Base-by-base conservation (phyloP, 2,329 filamentous ascomycete genomes). In the Epichloe gansuensis region DNA sequence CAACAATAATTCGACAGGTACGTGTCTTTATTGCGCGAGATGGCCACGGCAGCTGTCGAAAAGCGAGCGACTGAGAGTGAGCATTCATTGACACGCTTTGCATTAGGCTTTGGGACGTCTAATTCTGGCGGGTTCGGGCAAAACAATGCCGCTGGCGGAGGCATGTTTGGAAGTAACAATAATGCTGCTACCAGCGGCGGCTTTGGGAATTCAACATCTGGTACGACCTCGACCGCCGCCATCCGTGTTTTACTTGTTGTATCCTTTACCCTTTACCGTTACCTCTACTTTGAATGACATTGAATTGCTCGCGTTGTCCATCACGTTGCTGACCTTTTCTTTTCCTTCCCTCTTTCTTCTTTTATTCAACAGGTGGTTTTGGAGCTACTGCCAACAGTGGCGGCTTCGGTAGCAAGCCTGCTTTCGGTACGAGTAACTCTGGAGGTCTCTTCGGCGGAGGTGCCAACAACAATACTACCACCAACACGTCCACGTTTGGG, bases 1-100 rank as follows among this genome's bases (percentile, higher is more conserved):
- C 51, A 71, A 64, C 54, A 69, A 63, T 55, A 68, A 67, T 51
- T 67, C 63, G 56, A 63, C 74, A 68, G 77, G 80, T 83, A 80
- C 64, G 77, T 74, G 60, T 54, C 8, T 50, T 41, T 35, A 35
- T 51, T 53, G 44, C 36, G 47, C 25, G 15, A n/a, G 3, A 35
- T 34, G 27, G n/a, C 13, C 15, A 23, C 13, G n/a, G 21, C 13
- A 39, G 3, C 15, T 34, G 9, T 43, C 50, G 45, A 23, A 46
- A 59, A 58, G 51, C 57, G 42, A 45, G 9, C 25, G 41, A 45
- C 8, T 15, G 25, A 23, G 13, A 21, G 49, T 56, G 36, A 57
- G 58, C 23, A 38, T 59, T 52, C 58, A 55, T 58, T 66, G 57
- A 63, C 59, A 43, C 52, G 17, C 3, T 11, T 56, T 50, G 43